These are phyloP conservation scores for Vanrija humicola DNA, from an alignment of 1,284 basidiomycete species.

Conservation along the genomic window DNA sequence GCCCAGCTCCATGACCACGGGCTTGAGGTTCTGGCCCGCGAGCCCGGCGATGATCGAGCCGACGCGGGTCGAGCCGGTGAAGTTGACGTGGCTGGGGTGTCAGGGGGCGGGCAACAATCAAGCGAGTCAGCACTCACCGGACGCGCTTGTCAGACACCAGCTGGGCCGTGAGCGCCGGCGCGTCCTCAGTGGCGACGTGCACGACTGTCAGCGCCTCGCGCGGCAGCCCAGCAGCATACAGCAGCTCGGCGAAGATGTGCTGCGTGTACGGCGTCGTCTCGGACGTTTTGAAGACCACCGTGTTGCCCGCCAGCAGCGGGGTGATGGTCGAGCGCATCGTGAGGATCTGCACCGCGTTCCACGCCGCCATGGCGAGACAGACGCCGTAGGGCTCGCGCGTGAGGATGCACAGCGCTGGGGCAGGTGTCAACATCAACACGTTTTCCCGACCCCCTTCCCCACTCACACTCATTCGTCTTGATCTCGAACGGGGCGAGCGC, in stretches of 20 bases:
- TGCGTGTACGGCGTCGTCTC: slow-evolving; percentile 58
- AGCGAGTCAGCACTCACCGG: slow-evolving; percentile 10
- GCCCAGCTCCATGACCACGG: slow-evolving; percentile 48
- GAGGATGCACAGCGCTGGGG: slow-evolving; percentile 1
- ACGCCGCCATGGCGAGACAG: slow-evolving; percentile 25
- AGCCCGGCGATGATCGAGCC: slow-evolving; percentile 41
- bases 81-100: slow-evolving; percentile 38
- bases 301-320: slow-evolving; percentile 62
- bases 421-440: background rate
- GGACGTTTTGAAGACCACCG: slow-evolving; percentile 60
- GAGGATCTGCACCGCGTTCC: slow-evolving; percentile 27
- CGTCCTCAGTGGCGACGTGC: slow-evolving; percentile 54
- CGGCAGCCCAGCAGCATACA: slow-evolving; percentile 57
- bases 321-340: slow-evolving; percentile 53
- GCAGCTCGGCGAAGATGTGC: slow-evolving; percentile 52
- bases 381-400: slow-evolving; percentile 24
- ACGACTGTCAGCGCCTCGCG: slow-evolving; percentile 59
- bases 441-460: too few relatives aligned
- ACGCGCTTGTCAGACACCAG: slow-evolving; percentile 58
- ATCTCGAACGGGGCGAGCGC: slow-evolving; percentile 13
- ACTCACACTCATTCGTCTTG: slow-evolving; percentile 7
- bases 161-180: slow-evolving; percentile 52
- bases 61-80: slow-evolving; percentile 52
- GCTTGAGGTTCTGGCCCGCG: slow-evolving; percentile 50
- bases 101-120: too few relatives aligned